Percentiles rank a stretch among this genome's conserved stretches.
Evolutionary conservation across 225 moss, liverwort and hornwort species (phyloP).

Genomic region (Lunularia cruciata): DNA sequence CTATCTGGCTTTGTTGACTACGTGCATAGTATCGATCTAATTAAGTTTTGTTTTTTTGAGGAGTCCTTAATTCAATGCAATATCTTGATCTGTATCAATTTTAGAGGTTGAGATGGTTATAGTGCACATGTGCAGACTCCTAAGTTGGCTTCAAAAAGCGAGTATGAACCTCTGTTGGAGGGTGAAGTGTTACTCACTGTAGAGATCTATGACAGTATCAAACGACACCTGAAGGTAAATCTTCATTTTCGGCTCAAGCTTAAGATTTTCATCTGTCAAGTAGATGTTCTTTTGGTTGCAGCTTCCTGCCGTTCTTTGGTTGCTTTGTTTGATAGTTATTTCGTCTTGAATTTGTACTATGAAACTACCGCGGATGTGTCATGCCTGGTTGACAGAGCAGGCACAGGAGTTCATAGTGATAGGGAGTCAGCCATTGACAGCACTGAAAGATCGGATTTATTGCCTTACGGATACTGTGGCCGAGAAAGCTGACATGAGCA

Average conservation of each 20-base stretch:
- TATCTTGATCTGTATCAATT: neutral
- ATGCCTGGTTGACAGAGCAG: constrained; percentile 14
- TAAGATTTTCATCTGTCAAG: neutral
- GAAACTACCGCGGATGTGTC: neutral
- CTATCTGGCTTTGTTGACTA: too few relatives aligned
- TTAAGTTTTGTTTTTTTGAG: too few relatives aligned
- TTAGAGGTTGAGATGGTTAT: neutral
- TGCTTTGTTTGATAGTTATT: neutral
- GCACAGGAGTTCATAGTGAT: constrained; percentile 86
- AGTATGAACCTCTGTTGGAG: constrained; percentile 40
- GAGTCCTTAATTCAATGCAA: too few relatives aligned
- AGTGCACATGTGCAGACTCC: constrained; percentile 29
- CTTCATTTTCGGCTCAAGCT: neutral
- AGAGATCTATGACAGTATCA: constrained; percentile 74
- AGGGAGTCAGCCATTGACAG: constrained; percentile 74
- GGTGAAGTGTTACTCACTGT: constrained; percentile 71
- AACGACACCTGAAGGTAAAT: constrained; percentile 62
- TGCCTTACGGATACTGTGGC: constrained; percentile 86
- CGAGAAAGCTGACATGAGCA: constrained; percentile 52
- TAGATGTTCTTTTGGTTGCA: too few relatives aligned
- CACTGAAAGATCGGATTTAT: constrained; percentile 81
- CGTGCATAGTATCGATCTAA: too few relatives aligned
- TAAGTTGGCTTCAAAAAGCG: constrained; percentile 40
- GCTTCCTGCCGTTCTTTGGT: neutral
- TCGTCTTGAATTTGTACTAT: neutral